These are phyloP conservation scores for Crithidia acanthocephali DNA, from an alignment of 208 protist species.

Conservation along the genomic window DNA sequence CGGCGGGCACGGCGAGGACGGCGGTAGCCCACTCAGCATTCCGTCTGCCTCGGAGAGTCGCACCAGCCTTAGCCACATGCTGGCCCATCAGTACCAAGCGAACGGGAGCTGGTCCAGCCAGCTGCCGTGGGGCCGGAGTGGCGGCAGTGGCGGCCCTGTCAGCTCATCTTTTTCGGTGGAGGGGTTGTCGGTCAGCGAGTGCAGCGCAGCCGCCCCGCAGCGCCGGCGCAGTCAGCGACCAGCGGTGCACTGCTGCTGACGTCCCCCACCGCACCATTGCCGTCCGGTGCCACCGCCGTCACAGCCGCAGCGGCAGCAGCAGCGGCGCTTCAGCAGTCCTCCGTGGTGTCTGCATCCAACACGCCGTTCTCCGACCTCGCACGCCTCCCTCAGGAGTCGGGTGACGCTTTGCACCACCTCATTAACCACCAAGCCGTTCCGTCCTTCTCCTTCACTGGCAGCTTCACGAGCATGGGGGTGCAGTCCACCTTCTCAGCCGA, in stretches of 20 bases:
- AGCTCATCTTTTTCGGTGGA: not conserved
- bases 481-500: constrained; percentile 19
- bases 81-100: too few relatives aligned
- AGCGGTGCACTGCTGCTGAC: not conserved
- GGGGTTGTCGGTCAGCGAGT: not conserved
- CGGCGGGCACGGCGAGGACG: not conserved
- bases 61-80: not conserved
- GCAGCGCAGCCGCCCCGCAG: not conserved
- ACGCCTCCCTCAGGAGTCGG: not conserved
- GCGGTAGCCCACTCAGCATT: not conserved
- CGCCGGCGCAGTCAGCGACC: not conserved
- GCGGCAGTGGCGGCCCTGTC: not conserved
- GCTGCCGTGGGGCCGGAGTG: too few relatives aligned
- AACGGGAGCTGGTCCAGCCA: too few relatives aligned
- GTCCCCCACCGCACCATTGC: not conserved
- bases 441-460: constrained; percentile 4
- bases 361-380: not conserved
- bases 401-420: not conserved
- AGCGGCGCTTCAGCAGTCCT: not conserved
- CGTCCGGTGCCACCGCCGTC: not conserved
- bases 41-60: constrained; percentile 7
- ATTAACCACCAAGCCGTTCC: not conserved
- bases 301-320: not conserved
- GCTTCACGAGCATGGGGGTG: constrained; percentile 2
- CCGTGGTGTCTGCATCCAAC: not conserved